Evolutionary conservation across 768 basidiomycete species (phyloP).

Genomic region (Sistotremastrum suecicum): DNA sequence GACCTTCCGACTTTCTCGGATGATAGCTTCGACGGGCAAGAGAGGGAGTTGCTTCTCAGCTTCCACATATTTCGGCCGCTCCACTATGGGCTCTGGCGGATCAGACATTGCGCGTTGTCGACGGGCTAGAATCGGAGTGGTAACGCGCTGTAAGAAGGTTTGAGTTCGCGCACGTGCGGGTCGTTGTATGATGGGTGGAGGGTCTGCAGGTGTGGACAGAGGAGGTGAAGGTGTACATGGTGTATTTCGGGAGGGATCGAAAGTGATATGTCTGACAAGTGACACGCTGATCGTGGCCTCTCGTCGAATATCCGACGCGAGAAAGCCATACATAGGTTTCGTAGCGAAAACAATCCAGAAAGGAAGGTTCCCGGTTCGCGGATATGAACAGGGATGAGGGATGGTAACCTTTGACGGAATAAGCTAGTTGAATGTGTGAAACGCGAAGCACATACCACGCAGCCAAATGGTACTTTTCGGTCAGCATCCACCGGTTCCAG

Average conservation of each 20-base stretch:
- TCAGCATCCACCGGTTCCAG: slow-evolving; percentile 38
- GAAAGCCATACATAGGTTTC: slow-evolving; percentile 33
- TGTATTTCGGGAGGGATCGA: slow-evolving; percentile 24
- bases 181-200: neutral
- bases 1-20: neutral
- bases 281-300: slow-evolving; percentile 62
- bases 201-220: neutral
- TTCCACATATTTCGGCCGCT: neutral
- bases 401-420: slow-evolving; percentile 39
- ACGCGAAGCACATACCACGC: slow-evolving; percentile 37
- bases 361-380: slow-evolving; percentile 46
- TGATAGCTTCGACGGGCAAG: slow-evolving; percentile 6
- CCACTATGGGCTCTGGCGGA: neutral
- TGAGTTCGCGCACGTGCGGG: neutral
- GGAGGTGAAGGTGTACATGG: neutral
- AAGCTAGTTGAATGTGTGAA: slow-evolving; percentile 2
- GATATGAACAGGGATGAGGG: slow-evolving; percentile 45
- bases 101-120: slow-evolving; percentile 3
- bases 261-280: slow-evolving; percentile 43
- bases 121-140: slow-evolving; percentile 10
- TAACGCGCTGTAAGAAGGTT: slow-evolving; percentile 18
- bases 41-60: slow-evolving; percentile 15
- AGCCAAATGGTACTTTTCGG: slow-evolving; percentile 46
- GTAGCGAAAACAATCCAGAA: slow-evolving; percentile 67
- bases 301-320: slow-evolving; percentile 51